Conservation (phyloP, 2,329 filamentous ascomycete genomes). For the Colletotrichum tamarilloi region DNA sequence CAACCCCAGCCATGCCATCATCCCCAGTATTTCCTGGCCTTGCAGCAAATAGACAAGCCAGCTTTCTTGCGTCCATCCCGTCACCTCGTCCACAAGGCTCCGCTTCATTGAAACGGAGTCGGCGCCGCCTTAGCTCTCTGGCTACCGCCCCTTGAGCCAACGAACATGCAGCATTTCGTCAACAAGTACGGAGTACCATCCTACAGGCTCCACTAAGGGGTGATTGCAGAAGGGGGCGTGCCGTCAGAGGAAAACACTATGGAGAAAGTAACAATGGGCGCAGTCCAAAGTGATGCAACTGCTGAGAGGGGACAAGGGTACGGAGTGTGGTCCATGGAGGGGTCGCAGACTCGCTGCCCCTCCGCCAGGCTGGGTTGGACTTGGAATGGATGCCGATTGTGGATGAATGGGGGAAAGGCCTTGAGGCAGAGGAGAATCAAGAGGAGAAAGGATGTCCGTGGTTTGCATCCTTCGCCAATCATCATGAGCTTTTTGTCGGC, state of each 20-base stretch:
- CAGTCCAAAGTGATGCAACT: neutral
- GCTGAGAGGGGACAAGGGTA: neutral
- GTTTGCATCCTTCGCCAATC: neutral
- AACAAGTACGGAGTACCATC: constrained; percentile 22
- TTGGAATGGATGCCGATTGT: constrained; percentile 23
- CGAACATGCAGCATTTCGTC: constrained; percentile 21
- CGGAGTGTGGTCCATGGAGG: neutral
- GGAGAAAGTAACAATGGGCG: neutral
- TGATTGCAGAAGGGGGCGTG: neutral
- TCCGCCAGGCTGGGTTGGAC: constrained; percentile 17
- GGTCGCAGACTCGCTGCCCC: neutral
- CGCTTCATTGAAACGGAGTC: constrained; percentile 33
- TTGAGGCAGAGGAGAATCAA: constrained; percentile 4
- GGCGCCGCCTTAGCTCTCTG: constrained; percentile 27
- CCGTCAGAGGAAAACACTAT: neutral
- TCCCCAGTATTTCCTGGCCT: constrained; percentile 19
- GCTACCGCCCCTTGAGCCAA: constrained; percentile 22
- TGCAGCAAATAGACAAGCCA: constrained; percentile 18
- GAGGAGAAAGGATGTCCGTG: neutral
- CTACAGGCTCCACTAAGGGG: neutral
- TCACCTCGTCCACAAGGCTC: constrained; percentile 21
- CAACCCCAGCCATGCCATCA: constrained; percentile 32
- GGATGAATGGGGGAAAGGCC: constrained; percentile 29
- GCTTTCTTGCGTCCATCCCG: constrained; percentile 17
- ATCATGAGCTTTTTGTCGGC: constrained; percentile 2